A percentile compares a stretch with the other conserved stretches of the same genome.
Evolutionary conservation across 2,329 filamentous ascomycete genomes (phyloP).

Genomic region (Penicillium sp.): DNA sequence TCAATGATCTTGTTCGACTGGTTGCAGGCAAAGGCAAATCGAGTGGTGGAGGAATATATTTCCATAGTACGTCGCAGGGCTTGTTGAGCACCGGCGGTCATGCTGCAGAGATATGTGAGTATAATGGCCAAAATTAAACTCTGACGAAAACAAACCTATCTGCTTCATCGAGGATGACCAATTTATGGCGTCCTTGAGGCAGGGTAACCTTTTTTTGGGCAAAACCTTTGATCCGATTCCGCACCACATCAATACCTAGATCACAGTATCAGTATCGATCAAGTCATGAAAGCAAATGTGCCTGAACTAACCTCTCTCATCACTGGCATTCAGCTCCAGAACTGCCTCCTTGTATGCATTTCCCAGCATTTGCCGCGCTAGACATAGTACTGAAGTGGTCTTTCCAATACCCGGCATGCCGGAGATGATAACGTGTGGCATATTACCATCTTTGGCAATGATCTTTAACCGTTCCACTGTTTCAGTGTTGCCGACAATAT

Average conservation of each 20-base stretch:
- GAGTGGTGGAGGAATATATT: conserved; percentile 93
- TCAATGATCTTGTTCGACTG: conserved; percentile 99
- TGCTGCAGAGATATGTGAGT: conserved; percentile 50
- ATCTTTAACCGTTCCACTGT: conserved; percentile 97
- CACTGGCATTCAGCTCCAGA: conserved; percentile 91
- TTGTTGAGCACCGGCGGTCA: conserved; percentile 96
- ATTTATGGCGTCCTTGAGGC: conserved; percentile 84
- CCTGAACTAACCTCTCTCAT: conserved; percentile 69
- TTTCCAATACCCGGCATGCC: conserved; percentile 99
- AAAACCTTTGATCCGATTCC: conserved; percentile 96
- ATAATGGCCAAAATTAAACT: not conserved
- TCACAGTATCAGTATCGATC: conserved; percentile 1
- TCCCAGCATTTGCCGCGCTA: conserved; percentile 86
- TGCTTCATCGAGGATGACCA: conserved; percentile 96
- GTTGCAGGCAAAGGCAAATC: conserved; percentile 98
- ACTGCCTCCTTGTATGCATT: conserved; percentile 97
- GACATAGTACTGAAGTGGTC: conserved; percentile 90
- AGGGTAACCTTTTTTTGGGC: conserved; percentile 98
- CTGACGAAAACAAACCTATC: conserved; percentile 60
- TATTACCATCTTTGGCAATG: conserved; percentile 97
- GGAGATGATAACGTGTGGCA: conserved; percentile 99
- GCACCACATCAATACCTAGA: conserved; percentile 88
- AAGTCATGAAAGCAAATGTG: not conserved
- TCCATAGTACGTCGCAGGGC: conserved; percentile 96
- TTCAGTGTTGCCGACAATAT: conserved; percentile 96